These are phyloP conservation scores for Prunus dulcis DNA, from an alignment of 306 rosid genomes.

Conservation along the genomic window DNA sequence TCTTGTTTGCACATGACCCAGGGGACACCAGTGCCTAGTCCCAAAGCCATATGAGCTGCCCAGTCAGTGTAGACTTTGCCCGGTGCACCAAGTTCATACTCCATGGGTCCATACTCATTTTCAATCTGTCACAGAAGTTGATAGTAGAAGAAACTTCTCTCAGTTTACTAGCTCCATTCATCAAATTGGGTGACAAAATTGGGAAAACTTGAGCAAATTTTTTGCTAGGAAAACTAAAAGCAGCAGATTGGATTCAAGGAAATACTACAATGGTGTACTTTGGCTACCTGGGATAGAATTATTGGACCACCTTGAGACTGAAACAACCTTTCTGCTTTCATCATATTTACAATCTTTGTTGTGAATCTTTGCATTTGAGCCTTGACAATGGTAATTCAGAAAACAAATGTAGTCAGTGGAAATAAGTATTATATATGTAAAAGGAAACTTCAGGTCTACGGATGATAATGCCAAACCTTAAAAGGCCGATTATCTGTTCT, in stretches of 20 bases:
- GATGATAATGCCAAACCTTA: slow-evolving; percentile 55
- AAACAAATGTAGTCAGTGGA: slow-evolving; percentile 18
- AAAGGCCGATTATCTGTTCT: slow-evolving; percentile 93
- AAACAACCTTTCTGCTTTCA: slow-evolving; percentile 90
- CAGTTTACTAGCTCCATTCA: slow-evolving; percentile 4
- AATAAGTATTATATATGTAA: neutral
- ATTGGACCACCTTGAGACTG: slow-evolving; percentile 95
- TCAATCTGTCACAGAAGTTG: slow-evolving; percentile 63
- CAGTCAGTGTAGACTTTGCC: slow-evolving; percentile 77
- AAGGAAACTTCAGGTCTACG: slow-evolving; percentile 2
- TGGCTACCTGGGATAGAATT: slow-evolving; percentile 83
- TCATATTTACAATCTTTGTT: slow-evolving; percentile 77
- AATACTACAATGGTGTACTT: slow-evolving; percentile 7
- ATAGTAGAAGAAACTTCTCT: slow-evolving; percentile 15
- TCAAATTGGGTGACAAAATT: slow-evolving; percentile 1
- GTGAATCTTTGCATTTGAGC: slow-evolving; percentile 84
- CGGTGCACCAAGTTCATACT: slow-evolving; percentile 78
- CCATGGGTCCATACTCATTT: slow-evolving; percentile 96
- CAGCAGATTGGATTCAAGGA: slow-evolving; percentile 6
- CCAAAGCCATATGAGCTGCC: slow-evolving; percentile 96
- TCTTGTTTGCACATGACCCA: slow-evolving; percentile 99
- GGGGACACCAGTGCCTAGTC: slow-evolving; percentile 92
- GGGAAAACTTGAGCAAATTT: neutral
- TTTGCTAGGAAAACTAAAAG: neutral
- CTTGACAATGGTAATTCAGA: slow-evolving; percentile 40